Evolutionary conservation across 192 early-diverging fungal species (phyloP).

Genomic region (Coemansia sp.): DNA sequence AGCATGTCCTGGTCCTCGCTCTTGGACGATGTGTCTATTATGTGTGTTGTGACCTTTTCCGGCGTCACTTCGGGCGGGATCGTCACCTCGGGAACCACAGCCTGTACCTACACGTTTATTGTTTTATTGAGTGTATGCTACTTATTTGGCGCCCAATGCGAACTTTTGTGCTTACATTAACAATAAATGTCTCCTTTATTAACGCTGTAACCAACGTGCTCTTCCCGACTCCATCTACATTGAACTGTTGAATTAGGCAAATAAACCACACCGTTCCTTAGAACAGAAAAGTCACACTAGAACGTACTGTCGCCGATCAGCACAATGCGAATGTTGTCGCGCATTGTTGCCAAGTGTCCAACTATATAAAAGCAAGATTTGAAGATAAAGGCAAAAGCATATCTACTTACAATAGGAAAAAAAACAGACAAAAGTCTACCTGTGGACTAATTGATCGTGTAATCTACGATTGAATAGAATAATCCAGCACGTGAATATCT

Average conservation of each 20-base stretch:
- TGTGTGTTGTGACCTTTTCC: constrained; percentile 95
- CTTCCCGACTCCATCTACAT: constrained; percentile 83
- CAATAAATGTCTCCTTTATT: constrained; percentile 94
- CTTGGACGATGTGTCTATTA: constrained; percentile 90
- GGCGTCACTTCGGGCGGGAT: constrained; percentile 98
- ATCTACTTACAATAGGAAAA: too few species aligned
- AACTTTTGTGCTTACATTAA: constrained; percentile 62
- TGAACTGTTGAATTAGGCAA: background rate
- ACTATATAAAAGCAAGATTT: background rate
- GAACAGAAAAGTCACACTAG: background rate
- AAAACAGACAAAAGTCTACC: too few species aligned
- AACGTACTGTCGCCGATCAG: constrained; percentile 85
- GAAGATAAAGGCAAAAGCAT: background rate
- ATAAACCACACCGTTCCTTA: too few species aligned
- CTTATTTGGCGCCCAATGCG: background rate
- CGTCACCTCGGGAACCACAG: constrained; percentile 99
- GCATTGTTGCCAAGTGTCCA: constrained; percentile 50
- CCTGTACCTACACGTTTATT: constrained; percentile 68
- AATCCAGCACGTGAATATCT: too few species aligned
- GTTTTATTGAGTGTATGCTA: background rate
- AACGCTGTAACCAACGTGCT: constrained; percentile 95
- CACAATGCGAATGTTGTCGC: constrained; percentile 88
- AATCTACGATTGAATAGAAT: too few species aligned
- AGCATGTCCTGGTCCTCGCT: constrained; percentile 88
- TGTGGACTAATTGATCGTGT: too few species aligned